Base-by-base conservation (phyloP, 345 rosid genomes). In the Syzygium oleosum region DNA sequence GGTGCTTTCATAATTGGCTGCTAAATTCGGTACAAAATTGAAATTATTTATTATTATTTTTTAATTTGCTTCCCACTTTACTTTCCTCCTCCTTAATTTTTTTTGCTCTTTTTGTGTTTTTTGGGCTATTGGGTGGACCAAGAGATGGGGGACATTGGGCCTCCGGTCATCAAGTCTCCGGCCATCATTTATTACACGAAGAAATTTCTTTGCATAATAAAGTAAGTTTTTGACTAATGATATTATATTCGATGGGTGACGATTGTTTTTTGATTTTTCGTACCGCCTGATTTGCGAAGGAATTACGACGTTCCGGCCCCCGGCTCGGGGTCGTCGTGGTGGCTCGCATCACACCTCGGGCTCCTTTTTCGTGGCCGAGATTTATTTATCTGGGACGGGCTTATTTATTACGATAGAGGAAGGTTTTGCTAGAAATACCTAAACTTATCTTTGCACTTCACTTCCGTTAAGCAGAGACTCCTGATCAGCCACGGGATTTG, bases 1-100 rank as follows among this genome's bases (percentile, higher is more conserved):
- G 46, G 3, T 29, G 41, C 11, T 1, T 31, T 34, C 25, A 5
- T 9, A 21, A 68, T 34, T 34, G 79, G 25, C 79, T 9, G 46
- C 65, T 12, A 27, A 1, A 12, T 25, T 12, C 29, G 25, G 25
- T 12, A 25, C n/a, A 5, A 58, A 58, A 22, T 25, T 4, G 5
- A 11, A 23, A 9, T 23, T 23, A 54, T 3, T 54, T 17, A 17
- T 53, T 51, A 12, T 53, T 53, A 6, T 21, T 55, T 22, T 55
- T 22, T 22, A 0, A 27, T 61, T 27, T 12, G 17, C 43, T 41
- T 41, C 31, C 34, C 17, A 12, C 16, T 12, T 61, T 3, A 16
- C 25, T 9, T 9, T 9, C 46, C 3, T 34, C 43, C 2, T 9
- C 6, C 0, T 6, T 5, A 41, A 41, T 6, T 6, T 19, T 10